Base-by-base conservation (phyloP, 148 eudicot species). In the Spergularia marina region DNA sequence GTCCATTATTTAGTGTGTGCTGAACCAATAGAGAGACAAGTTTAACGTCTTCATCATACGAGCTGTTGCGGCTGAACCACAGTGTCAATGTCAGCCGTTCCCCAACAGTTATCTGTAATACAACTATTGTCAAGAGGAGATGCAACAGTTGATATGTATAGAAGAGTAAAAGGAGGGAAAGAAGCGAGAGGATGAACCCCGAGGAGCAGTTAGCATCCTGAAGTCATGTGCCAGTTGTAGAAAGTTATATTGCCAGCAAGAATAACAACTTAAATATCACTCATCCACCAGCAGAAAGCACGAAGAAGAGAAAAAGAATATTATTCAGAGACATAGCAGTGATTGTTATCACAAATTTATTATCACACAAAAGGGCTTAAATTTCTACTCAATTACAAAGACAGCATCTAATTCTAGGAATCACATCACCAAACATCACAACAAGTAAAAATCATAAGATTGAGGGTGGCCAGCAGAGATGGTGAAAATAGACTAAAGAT, bases 11-110 rank as follows among this genome's bases (percentile, higher is more conserved):
- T 49, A 78, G 21, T 52, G 53, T 74, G 40, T 63, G 76, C 52
- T 79, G 83, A 30, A 85, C 77, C 75, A 95, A 82, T 64, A 84
- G 85, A 68, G 87, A 82, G 67, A 95, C 60, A 25, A 95, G 90
- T 83, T 91, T 95, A 57, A 83, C 82, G 84, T 95, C 99, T 85
- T 95, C 99, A 72, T 95, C 97, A 53, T 84, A 89, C 66, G 87
- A 84, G 68, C 77, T 81, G 76, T 92, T 87, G 57, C 99, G 94
- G 71, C 83, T 90, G 80, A 95, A 95, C 99, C 99, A 95, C 55
- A 95, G 66, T 34, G 99, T 91, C 56, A 95, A 84, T 16, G 99
- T 92, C 39, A 89, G 79, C 74, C 99, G 82, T 84, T 95, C 99
- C 79, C 99, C 99, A 67, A 79, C 85, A 25, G 81, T 84, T 70